phyloP scores from a whole-genome alignment of 2,329 filamentous ascomycete species.

The Diaporthe vexans region DNA sequence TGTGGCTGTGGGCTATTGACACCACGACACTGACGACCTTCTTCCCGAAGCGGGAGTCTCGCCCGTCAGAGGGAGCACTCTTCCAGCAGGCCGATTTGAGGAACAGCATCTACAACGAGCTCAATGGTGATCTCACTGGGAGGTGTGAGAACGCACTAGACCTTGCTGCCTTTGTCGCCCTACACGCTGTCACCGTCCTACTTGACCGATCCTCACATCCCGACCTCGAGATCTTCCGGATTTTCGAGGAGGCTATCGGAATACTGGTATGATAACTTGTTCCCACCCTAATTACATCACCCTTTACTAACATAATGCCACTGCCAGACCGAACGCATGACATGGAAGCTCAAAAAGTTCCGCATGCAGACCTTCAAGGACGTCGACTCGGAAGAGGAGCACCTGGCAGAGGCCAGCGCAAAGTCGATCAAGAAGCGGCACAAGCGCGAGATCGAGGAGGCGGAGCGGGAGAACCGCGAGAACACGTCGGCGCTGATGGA shows the following conservation, averaged over 20 bases:
- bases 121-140: constrained; percentile 74
- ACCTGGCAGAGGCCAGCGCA: constrained; percentile 54
- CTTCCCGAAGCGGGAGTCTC: constrained; percentile 68
- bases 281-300: background rate
- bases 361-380: constrained; percentile 68
- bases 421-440: constrained; percentile 59
- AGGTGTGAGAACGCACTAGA: constrained; percentile 74
- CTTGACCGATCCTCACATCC: constrained; percentile 71
- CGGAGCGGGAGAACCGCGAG: constrained; percentile 71
- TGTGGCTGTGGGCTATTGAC: constrained; percentile 74
- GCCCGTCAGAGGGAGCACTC: constrained; percentile 66
- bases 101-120: constrained; percentile 75
- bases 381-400: constrained; percentile 54
- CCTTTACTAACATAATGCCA: background rate
- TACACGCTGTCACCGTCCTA: constrained; percentile 74
- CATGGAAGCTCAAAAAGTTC: constrained; percentile 72
- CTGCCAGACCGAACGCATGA: constrained; percentile 71
- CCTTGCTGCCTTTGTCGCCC: constrained; percentile 71
- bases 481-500: constrained; percentile 75
- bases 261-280: constrained; percentile 62
- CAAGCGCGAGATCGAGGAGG: constrained; percentile 55
- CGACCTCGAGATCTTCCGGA: constrained; percentile 73
- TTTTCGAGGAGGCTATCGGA: constrained; percentile 77
- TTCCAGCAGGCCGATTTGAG: constrained; percentile 73
- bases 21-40: constrained; percentile 67